These are phyloP conservation scores for Ambrosiella beaveri DNA, from an alignment of 2,329 filamentous ascomycete genomes.

Conservation along the genomic window DNA sequence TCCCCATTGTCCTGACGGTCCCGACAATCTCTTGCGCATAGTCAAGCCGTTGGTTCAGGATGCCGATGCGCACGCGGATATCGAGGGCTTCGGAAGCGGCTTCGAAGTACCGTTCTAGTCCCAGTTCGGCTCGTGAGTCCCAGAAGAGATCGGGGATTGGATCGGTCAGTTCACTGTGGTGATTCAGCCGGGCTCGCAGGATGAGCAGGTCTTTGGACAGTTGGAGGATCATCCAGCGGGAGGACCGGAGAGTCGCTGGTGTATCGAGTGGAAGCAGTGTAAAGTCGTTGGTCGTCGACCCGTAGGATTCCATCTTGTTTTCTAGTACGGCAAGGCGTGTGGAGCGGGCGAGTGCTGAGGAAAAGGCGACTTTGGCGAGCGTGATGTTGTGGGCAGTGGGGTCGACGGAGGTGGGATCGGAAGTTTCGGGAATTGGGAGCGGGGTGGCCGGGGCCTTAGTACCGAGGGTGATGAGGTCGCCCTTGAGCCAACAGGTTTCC, in stretches of 20 bases:
- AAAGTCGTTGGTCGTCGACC: constrained; percentile 70
- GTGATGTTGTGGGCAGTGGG: constrained; percentile 36
- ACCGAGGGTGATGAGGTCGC: constrained; percentile 77
- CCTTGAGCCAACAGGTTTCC: constrained; percentile 62
- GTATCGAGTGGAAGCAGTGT: constrained; percentile 53
- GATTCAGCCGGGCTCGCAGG: constrained; percentile 80
- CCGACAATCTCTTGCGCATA: constrained; percentile 91
- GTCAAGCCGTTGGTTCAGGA: constrained; percentile 92
- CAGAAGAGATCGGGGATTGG: constrained; percentile 91
- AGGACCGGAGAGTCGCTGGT: constrained; percentile 28
- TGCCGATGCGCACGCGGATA: constrained; percentile 76
- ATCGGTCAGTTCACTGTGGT: constrained; percentile 93
- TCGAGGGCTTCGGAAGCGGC: constrained; percentile 81
- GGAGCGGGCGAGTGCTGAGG: constrained; percentile 76
- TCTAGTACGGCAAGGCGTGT: constrained; percentile 91
- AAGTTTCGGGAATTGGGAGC: not conserved
- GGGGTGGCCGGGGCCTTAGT: constrained; percentile 38
- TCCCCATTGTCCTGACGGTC: constrained; percentile 72
- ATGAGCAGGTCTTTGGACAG: constrained; percentile 87
- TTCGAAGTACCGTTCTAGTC: constrained; percentile 87
- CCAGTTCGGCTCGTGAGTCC: constrained; percentile 77
- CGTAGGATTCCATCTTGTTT: constrained; percentile 63
- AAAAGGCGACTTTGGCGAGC: constrained; percentile 89
- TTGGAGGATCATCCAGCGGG: constrained; percentile 64
- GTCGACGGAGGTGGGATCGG: constrained; percentile 22